phyloP scores from a whole-genome alignment of 768 basidiomycete genomes.

The Xanthoconium stramineum region DNA sequence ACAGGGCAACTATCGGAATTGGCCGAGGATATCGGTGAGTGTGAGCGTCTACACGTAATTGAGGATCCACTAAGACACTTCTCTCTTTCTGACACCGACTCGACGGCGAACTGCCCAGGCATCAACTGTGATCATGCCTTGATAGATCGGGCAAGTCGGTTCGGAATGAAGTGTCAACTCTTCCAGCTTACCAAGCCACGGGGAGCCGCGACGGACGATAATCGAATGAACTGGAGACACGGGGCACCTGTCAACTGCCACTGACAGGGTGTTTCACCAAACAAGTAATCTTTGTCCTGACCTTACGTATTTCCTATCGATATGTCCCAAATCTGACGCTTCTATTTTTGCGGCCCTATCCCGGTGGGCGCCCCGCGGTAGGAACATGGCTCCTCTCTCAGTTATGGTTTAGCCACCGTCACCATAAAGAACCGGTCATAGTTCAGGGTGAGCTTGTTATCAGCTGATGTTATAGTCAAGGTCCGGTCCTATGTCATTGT shows the following conservation, averaged over 20 bases:
- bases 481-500: neutral
- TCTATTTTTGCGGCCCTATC: constrained; percentile 6
- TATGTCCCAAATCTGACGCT: neutral
- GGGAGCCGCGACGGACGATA: constrained; percentile 3
- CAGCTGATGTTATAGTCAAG: neutral
- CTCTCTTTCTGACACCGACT: constrained; percentile 5
- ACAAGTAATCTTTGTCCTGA: neutral
- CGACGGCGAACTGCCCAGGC: neutral
- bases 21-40: neutral
- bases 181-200: constrained; percentile 1
- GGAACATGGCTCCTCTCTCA: neutral
- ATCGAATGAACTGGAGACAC: constrained; percentile 3
- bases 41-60: neutral
- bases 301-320: neutral
- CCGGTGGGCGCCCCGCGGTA: neutral
- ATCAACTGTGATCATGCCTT: neutral
- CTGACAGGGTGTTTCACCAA: constrained; percentile 1
- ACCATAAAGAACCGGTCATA: neutral
- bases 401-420: neutral
- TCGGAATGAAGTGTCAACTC: neutral
- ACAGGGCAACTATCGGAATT: neutral
- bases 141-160: neutral
- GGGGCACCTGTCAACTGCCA: constrained; percentile 1
- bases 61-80: neutral
- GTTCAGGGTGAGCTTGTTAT: neutral